Conservation (phyloP, 805 yeast genomes). For the Huiozyma sinensis region DNA sequence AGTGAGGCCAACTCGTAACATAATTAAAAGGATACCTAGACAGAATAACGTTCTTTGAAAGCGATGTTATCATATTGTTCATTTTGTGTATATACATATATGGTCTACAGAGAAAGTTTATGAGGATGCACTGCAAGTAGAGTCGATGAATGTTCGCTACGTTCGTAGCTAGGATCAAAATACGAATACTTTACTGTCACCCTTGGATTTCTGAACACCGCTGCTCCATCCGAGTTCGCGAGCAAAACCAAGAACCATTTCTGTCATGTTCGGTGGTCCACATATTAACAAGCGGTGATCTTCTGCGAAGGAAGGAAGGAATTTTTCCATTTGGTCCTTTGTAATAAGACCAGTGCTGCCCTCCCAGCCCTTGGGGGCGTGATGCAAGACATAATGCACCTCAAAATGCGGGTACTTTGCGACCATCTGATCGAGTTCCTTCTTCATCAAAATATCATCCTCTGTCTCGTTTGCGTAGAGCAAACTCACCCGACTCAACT, state of each 20-base stretch:
- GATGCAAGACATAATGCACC: conserved; percentile 47
- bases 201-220: conserved; percentile 36
- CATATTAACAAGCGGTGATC: conserved; percentile 53
- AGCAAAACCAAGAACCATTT: conserved; percentile 38
- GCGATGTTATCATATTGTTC: background rate
- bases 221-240: conserved; percentile 50
- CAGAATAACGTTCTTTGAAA: background rate
- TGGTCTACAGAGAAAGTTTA: no score
- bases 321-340: conserved; percentile 43
- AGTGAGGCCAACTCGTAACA: conserved; percentile 4
- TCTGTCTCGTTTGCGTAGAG: conserved; percentile 66
- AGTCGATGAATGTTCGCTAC: background rate
- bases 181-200: conserved; percentile 45
- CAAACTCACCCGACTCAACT: conserved; percentile 46
- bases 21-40: no score
- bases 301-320: conserved; percentile 39
- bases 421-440: conserved; percentile 60
- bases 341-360: conserved; percentile 55
- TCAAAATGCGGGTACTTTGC: conserved; percentile 50
- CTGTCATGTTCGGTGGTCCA: conserved; percentile 67
- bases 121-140: no score
- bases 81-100: background rate
- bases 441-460: conserved; percentile 62
- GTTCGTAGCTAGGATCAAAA: conserved; percentile 26
- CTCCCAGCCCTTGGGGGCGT: conserved; percentile 42